Conservation (phyloP, 768 basidiomycete species). For the Mycena floridula region DNA sequence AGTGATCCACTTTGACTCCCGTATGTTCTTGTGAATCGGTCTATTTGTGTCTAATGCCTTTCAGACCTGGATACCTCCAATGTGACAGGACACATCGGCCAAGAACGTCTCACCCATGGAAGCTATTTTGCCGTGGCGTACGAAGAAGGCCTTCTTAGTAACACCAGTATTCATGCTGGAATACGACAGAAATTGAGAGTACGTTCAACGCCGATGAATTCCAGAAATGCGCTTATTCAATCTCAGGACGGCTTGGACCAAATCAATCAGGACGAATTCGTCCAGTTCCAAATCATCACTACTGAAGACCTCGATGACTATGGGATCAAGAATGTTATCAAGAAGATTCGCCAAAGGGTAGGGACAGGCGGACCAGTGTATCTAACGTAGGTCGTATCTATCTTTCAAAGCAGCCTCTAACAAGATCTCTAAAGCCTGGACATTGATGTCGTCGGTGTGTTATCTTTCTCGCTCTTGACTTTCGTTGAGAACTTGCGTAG, state of each 20-base stretch:
- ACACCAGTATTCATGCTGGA: conserved; percentile 63
- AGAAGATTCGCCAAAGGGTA: conserved; percentile 49
- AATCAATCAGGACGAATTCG: conserved; percentile 43
- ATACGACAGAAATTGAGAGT: conserved; percentile 55
- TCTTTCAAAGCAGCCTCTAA: not conserved
- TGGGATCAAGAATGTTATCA: conserved; percentile 47
- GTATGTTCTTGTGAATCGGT: no score
- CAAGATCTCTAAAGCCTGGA: conserved; percentile 37
- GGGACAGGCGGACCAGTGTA: conserved; percentile 51
- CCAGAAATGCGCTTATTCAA: not conserved
- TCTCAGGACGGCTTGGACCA: conserved; percentile 27
- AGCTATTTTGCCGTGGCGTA: conserved; percentile 59
- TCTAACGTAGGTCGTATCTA: conserved; percentile 34
- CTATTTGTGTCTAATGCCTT: no score
- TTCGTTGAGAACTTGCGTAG: conserved; percentile 18
- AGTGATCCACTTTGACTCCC: conserved; percentile 20
- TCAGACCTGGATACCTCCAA: conserved; percentile 19
- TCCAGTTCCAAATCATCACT: conserved; percentile 55
- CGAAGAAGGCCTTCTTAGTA: conserved; percentile 50
- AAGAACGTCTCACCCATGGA: conserved; percentile 52
- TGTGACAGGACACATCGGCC: conserved; percentile 30
- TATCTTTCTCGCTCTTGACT: not conserved
- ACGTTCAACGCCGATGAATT: conserved; percentile 11
- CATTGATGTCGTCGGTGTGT: conserved; percentile 54
- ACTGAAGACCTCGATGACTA: conserved; percentile 61